Base-by-base conservation (phyloP, 2,329 filamentous ascomycete species). In the Bimuria novae-zelandiae region DNA sequence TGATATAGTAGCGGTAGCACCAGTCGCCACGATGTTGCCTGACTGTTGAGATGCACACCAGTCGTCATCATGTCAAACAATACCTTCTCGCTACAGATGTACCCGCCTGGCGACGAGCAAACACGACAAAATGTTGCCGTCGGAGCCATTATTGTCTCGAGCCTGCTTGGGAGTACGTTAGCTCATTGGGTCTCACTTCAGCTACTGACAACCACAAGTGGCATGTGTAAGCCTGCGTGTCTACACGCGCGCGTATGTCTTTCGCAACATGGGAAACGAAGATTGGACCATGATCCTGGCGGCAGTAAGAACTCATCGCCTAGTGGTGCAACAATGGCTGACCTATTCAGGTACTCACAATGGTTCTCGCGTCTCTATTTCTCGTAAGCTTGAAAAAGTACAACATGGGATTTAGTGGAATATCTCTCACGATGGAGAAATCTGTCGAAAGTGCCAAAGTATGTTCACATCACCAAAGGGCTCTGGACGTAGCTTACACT, bases 211-310 rank as follows among this genome's bases (percentile, higher is more conserved):
- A 14, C 37, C 7, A 29, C 1, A 23, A 66, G 60, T 60, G 44
- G 49, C 56, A 3, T 60, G 53, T 32, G 59, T 68, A 17, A 59
- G 35, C 14, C 49, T 68, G 22, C 60, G 64, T 32, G 33, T 67
- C 10, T 60, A 63, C 49, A 68, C 65, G 19, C 61, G 65, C 27
- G 59, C 55, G n/a, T 59, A 48, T 37, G 57, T 68, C 21, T 59
- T 67, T 6, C 49, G 60, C 3, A 67, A 61, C n/a, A 62, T 69
- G 47, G 61, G 62, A n/a, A 39, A 51, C 1, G 67, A 69, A 23
- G 67, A 70, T 41, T 69, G 63, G 63, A 63, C 60, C 8, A 69
- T 67, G 51, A 54, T 68, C 7, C 48, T 50, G 3, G 60, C 64
- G 5, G 55, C 65, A 23, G 60, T 69, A 54, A 39, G 61, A 61